phyloP scores from a whole-genome alignment of 2,329 filamentous ascomycete genomes.

The Epichloe coenophiala region DNA sequence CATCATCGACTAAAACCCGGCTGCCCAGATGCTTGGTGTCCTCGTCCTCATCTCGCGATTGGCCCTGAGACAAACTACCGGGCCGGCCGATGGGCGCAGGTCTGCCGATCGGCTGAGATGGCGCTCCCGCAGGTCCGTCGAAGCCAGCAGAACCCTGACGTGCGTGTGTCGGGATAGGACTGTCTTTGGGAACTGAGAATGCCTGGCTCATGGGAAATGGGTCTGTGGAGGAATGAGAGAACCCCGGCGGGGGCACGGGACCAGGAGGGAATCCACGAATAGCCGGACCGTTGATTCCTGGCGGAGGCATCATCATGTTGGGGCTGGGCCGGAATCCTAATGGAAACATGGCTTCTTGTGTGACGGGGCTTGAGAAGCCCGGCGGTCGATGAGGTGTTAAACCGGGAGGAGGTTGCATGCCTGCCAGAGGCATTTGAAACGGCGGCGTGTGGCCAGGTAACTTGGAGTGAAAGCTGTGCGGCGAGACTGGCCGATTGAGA shows the following conservation, averaged over 20 bases:
- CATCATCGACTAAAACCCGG: constrained; percentile 74
- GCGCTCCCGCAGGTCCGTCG: constrained; percentile 37
- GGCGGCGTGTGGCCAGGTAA: constrained; percentile 29
- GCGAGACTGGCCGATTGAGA: constrained; percentile 39
- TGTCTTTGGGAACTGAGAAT: constrained; percentile 21
- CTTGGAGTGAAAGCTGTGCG: constrained; percentile 27
- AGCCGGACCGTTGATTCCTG: constrained; percentile 33
- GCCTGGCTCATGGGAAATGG: constrained; percentile 18
- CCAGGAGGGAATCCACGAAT: constrained; percentile 29
- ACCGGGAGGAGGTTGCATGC: constrained; percentile 34
- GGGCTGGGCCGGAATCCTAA: constrained; percentile 32
- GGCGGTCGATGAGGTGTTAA: constrained; percentile 25
- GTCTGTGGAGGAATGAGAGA: constrained; percentile 17
- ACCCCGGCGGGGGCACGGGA: constrained; percentile 25
- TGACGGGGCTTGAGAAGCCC: constrained; percentile 44
- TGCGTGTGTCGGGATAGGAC: constrained; percentile 43
- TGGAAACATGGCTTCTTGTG: constrained; percentile 36
- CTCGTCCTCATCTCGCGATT: constrained; percentile 43
- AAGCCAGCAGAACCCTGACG: constrained; percentile 62
- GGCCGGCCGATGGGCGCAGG: constrained; percentile 83
- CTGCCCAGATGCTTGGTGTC: constrained; percentile 76
- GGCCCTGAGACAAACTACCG: constrained; percentile 52
- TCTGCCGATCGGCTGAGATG: constrained; percentile 62
- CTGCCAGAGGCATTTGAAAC: constrained; percentile 43
- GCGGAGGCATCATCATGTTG: constrained; percentile 35